A percentile compares a stretch with the other conserved stretches of the same genome.
These are phyloP conservation scores for Actinidia polygama DNA, from an alignment of 179 eudicot species.

Conservation along the genomic window DNA sequence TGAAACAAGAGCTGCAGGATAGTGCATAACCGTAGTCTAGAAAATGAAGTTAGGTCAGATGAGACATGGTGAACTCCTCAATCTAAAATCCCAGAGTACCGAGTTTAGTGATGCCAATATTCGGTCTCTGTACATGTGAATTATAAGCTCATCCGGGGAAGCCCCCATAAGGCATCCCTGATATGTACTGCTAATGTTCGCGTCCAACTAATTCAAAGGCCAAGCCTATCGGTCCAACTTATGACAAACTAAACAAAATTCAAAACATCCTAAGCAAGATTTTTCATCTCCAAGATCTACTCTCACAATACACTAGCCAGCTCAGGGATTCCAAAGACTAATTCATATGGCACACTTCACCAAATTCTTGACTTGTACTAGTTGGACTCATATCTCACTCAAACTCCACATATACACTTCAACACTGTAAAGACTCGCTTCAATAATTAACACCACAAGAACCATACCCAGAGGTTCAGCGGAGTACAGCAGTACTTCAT, in stretches of 20 bases:
- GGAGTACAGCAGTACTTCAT: neutral
- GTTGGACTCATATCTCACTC: neutral
- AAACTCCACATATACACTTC: conserved; percentile 4
- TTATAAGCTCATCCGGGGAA: conserved; percentile 12
- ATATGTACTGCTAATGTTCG: neutral
- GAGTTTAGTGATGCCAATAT: neutral
- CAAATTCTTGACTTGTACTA: neutral
- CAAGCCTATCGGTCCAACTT: neutral
- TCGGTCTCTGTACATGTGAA: neutral
- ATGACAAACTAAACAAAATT: neutral
- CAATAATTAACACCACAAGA: neutral
- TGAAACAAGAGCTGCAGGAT: conserved; percentile 23
- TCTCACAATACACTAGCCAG: neutral
- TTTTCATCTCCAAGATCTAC: neutral
- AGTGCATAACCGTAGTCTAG: conserved; percentile 9
- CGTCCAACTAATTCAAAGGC: conserved; percentile 5
- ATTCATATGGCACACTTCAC: conserved; percentile 3
- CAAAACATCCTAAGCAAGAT: neutral
- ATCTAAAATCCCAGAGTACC: conserved; percentile 9
- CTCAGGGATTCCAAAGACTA: conserved; percentile 1
- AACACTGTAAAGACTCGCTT: neutral
- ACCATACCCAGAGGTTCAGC: conserved; percentile 11
- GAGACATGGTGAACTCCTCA: conserved; percentile 8
- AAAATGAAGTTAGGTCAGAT: conserved; percentile 2
- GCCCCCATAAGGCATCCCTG: neutral